phyloP scores from a whole-genome alignment of 306 rosid genomes.

The Ceratonia siliqua region DNA sequence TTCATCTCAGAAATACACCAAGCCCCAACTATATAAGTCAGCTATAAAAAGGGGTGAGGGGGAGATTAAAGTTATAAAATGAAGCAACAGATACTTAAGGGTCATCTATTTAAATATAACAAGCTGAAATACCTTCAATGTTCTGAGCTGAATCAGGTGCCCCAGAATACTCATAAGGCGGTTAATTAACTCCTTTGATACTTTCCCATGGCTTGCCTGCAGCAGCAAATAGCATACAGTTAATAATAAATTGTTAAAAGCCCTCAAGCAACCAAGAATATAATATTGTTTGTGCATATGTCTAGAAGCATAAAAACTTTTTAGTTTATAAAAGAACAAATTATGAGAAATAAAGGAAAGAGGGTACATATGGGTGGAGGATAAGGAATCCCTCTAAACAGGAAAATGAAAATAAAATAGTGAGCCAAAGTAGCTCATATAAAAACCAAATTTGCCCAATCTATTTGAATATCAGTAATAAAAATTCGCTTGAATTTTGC shows the following conservation, averaged over 20 bases:
- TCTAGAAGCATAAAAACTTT: slow-evolving; percentile 27
- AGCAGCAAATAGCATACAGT: slow-evolving; percentile 41
- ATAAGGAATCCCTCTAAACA: not conserved
- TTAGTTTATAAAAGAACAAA: not conserved
- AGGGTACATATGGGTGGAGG: not conserved
- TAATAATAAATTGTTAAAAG: slow-evolving; percentile 23
- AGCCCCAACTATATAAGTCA: slow-evolving; percentile 12
- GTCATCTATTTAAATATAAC: slow-evolving; percentile 15
- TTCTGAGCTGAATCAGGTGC: slow-evolving; percentile 94
- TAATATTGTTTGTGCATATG: not conserved
- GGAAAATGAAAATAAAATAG: not conserved
- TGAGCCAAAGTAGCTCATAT: not conserved
- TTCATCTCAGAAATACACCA: not conserved
- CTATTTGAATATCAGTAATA: not conserved
- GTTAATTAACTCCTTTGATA: slow-evolving; percentile 81
- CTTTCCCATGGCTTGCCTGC: slow-evolving; percentile 96
- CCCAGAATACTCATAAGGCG: slow-evolving; percentile 96
- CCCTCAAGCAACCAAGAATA: not conserved
- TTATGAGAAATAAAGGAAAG: not conserved
- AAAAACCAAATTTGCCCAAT: not conserved
- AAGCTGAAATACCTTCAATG: slow-evolving; percentile 72
- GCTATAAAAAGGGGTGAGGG: not conserved
- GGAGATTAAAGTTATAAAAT: slow-evolving; percentile 21
- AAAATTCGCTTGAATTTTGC: not conserved
- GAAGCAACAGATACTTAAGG: slow-evolving; percentile 18